Conservation (phyloP, 306 rosid species). For the Acacia crassicarpa region DNA sequence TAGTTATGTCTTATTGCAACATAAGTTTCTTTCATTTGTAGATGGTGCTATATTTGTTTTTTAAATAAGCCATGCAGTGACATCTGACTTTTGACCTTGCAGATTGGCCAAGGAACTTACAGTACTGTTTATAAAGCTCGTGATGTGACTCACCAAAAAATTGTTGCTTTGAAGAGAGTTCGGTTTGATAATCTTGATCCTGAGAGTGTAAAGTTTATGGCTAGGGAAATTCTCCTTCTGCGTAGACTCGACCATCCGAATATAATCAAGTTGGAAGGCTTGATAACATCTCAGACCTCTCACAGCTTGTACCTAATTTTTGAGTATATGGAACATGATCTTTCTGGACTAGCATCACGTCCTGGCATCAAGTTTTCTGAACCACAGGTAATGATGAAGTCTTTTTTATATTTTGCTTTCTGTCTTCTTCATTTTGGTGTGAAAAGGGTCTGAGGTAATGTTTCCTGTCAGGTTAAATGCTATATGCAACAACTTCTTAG, state of each 20-base stretch:
- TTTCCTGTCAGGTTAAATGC: constrained; percentile 69
- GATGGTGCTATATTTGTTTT: not conserved
- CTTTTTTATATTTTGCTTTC: constrained; percentile 13
- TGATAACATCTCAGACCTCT: constrained; percentile 78
- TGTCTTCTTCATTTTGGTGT: constrained; percentile 13
- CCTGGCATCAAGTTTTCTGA: constrained; percentile 82
- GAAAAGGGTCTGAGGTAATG: constrained; percentile 31
- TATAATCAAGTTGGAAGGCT: constrained; percentile 80
- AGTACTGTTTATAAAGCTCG: constrained; percentile 96
- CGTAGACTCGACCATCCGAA: constrained; percentile 92
- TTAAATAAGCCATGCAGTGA: constrained; percentile 25
- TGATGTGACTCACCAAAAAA: constrained; percentile 59
- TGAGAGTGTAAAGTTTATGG: constrained; percentile 98
- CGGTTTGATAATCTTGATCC: constrained; percentile 91
- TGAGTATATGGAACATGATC: constrained; percentile 99
- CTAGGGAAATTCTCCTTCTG: constrained; percentile 87
- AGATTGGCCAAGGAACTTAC: constrained; percentile 99
- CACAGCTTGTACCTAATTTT: constrained; percentile 90
- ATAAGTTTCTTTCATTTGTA: constrained; percentile 13
- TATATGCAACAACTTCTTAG: constrained; percentile 94
- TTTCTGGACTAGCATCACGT: constrained; percentile 82
- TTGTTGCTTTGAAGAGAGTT: constrained; percentile 92
- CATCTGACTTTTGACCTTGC: constrained; percentile 42
- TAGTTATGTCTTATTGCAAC: constrained; percentile 8
- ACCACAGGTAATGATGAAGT: constrained; percentile 68